Evolutionary conservation across 2,329 filamentous ascomycete genomes (phyloP).

Genomic region (Drechslerella coelobrocha): DNA sequence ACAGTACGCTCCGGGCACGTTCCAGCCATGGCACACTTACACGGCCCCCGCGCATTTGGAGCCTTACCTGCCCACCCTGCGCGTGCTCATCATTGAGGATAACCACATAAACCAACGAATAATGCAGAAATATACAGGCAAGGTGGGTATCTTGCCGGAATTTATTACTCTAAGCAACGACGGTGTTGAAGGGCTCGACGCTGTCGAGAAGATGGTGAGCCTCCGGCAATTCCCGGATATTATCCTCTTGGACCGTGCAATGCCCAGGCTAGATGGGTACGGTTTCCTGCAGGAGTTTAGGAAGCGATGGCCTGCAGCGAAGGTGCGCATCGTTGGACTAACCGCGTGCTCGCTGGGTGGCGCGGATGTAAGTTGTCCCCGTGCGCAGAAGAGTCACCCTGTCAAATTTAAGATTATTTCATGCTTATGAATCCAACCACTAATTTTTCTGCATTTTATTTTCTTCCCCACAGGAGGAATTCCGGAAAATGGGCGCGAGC

Average conservation of each 20-base stretch:
- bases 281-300: conserved; percentile 27
- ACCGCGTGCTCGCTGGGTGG: neutral
- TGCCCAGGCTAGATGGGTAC: conserved; percentile 29
- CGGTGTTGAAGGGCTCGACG: conserved; percentile 15
- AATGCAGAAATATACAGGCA: conserved; percentile 1
- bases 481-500: conserved; percentile 14
- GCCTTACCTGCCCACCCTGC: conserved; percentile 19
- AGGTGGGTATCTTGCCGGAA: conserved; percentile 6
- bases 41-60: neutral
- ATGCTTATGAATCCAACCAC: neutral
- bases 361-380: conserved; percentile 10
- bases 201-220: conserved; percentile 15
- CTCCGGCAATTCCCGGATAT: conserved; percentile 24
- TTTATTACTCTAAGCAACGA: conserved; percentile 14
- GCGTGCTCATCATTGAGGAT: conserved; percentile 23
- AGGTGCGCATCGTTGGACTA: conserved; percentile 17
- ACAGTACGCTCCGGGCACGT: neutral
- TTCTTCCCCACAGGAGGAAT: conserved; percentile 1
- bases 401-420: too few species aligned
- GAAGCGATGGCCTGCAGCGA: conserved; percentile 17
- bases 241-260: conserved; percentile 17
- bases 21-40: neutral
- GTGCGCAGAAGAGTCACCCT: neutral
- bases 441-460: too few species aligned
- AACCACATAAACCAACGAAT: conserved; percentile 27